These are phyloP conservation scores for Camellia sinensis DNA, from an alignment of 148 eudicot genomes.

Conservation along the genomic window DNA sequence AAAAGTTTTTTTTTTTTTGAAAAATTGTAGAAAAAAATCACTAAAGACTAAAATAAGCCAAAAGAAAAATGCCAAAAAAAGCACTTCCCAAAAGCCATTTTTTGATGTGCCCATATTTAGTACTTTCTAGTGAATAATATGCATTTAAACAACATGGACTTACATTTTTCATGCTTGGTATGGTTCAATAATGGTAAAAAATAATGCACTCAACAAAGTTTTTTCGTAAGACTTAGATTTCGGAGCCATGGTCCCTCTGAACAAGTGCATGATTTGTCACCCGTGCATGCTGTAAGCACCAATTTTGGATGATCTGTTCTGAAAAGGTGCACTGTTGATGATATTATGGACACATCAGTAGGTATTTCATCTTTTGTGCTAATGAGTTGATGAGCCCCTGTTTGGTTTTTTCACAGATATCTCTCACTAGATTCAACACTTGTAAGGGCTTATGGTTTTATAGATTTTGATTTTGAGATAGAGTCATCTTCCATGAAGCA, in stretches of 20 bases:
- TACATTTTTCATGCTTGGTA: not conserved
- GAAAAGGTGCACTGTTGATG: not conserved
- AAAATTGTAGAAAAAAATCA: no score
- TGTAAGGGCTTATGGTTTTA: constrained; percentile 72
- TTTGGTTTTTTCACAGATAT: constrained; percentile 55
- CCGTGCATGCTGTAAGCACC: not conserved
- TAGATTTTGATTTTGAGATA: constrained; percentile 47
- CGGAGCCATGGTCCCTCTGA: not conserved
- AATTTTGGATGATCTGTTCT: not conserved
- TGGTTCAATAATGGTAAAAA: not conserved
- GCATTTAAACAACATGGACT: not conserved
- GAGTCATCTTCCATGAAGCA: constrained; percentile 46
- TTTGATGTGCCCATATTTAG: no score
- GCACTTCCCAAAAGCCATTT: no score
- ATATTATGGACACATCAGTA: not conserved
- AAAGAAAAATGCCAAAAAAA: no score
- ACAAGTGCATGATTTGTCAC: not conserved
- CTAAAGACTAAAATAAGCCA: no score
- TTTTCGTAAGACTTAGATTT: not conserved
- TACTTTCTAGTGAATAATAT: not conserved
- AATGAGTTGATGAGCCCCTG: constrained; percentile 14
- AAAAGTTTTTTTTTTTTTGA: no score
- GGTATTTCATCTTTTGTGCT: not conserved
- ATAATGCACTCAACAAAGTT: not conserved
- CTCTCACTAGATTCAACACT: constrained; percentile 54